phyloP scores from a whole-genome alignment of 1,284 basidiomycete genomes.

The Heterobasidion occidentale region DNA sequence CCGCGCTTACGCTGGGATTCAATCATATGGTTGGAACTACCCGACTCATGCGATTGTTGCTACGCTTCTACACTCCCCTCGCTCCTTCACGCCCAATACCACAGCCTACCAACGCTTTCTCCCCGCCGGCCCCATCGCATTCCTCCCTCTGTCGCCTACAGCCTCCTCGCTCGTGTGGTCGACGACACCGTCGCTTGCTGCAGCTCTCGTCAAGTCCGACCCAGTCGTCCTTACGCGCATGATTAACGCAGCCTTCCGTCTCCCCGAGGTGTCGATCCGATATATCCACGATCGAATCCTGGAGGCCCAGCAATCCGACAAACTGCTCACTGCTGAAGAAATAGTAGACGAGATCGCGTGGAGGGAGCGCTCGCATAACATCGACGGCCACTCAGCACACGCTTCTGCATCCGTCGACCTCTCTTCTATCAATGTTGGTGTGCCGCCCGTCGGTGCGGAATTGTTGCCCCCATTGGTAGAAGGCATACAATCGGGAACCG shows the following conservation, averaged over 20 bases:
- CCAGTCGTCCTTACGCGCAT: slow-evolving; percentile 62
- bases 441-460: slow-evolving; percentile 58
- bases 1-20: slow-evolving; percentile 78
- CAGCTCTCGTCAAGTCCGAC: slow-evolving; percentile 64
- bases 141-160: slow-evolving; percentile 77
- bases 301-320: slow-evolving; percentile 37
- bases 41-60: slow-evolving; percentile 88
- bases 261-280: slow-evolving; percentile 72
- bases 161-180: slow-evolving; percentile 94
- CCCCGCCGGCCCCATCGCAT: slow-evolving; percentile 92
- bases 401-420: slow-evolving; percentile 35
- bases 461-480: slow-evolving; percentile 71
- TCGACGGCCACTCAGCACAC: slow-evolving; percentile 55
- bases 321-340: slow-evolving; percentile 34
- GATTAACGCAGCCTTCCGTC: slow-evolving; percentile 89
- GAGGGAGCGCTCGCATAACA: slow-evolving; percentile 60
- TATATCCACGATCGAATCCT: slow-evolving; percentile 62
- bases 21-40: slow-evolving; percentile 91
- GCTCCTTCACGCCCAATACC: slow-evolving; percentile 54
- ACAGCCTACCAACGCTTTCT: slow-evolving; percentile 95
- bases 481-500: slow-evolving; percentile 65
- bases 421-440: slow-evolving; percentile 26
- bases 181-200: slow-evolving; percentile 73
- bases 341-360: slow-evolving; percentile 56
- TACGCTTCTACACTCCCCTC: slow-evolving; percentile 69